Evolutionary conservation across 768 basidiomycete species (phyloP).

Genomic region (Phanerodontia chrysosporium): DNA sequence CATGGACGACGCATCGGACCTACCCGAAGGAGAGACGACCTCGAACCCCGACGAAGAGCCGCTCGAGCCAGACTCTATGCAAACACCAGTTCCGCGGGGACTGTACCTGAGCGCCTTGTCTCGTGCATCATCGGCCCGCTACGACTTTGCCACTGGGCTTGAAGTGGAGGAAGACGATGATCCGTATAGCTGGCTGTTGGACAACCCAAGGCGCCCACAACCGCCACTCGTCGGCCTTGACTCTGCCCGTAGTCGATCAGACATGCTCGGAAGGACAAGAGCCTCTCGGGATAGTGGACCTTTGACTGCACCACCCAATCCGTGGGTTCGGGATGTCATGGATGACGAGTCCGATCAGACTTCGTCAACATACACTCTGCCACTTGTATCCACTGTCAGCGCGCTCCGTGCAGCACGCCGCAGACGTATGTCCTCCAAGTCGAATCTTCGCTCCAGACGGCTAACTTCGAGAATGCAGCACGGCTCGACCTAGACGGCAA

Average conservation of each 20-base stretch:
- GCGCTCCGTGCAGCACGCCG: slow-evolving; percentile 1
- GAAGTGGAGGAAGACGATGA: slow-evolving; percentile 4
- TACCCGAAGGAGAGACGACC: neutral
- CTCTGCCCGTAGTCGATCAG: neutral
- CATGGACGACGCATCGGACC: neutral
- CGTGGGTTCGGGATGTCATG: neutral
- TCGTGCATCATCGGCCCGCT: neutral
- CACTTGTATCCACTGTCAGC: neutral
- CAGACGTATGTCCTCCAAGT: slow-evolving; percentile 7
- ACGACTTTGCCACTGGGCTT: neutral
- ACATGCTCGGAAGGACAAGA: slow-evolving; percentile 3
- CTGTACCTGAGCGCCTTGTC: neutral
- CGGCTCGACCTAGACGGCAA: slow-evolving; percentile 51
- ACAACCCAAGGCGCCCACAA: neutral
- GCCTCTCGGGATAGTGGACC: neutral
- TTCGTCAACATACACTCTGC: neutral
- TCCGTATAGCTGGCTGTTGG: neutral
- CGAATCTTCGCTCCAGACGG: too few relatives aligned
- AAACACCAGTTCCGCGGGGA: neutral
- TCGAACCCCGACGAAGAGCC: neutral
- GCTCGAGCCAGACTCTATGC: neutral
- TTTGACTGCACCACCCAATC: neutral
- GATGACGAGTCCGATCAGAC: neutral
- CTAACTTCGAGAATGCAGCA: slow-evolving; percentile 20
- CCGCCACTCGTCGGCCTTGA: slow-evolving; percentile 1